Evolutionary conservation across 805 yeast genomes (phyloP).

Genomic region (Candida dendrica): DNA sequence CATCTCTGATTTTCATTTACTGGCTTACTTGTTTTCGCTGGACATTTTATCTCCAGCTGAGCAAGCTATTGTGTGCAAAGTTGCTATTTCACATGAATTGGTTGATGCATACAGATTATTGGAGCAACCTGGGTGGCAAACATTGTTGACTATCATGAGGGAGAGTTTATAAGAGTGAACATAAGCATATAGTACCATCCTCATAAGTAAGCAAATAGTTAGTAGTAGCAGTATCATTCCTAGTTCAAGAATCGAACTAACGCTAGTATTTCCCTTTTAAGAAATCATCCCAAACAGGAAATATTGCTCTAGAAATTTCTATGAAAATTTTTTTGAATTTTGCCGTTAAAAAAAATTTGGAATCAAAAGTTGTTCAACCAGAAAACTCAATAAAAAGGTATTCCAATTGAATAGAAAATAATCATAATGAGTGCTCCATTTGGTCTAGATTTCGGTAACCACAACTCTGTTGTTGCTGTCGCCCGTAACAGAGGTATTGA

Average conservation of each 20-base stretch:
- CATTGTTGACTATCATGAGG: conserved; percentile 50
- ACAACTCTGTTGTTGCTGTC: conserved; percentile 88
- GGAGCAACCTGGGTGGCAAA: conserved; percentile 75
- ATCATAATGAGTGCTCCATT: conserved; percentile 79
- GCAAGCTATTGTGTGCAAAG: conserved; percentile 37
- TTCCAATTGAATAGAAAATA: not conserved
- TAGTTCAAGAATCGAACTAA: not conserved
- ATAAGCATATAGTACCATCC: no score
- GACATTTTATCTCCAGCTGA: conserved; percentile 56
- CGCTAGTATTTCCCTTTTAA: not conserved
- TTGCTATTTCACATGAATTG: conserved; percentile 34
- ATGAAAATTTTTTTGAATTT: not conserved
- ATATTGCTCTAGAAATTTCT: conserved; percentile 1
- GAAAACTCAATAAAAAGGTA: no score
- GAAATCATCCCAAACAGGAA: not conserved
- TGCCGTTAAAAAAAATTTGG: not conserved
- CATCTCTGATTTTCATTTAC: conserved; percentile 69
- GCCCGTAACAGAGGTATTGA: conserved; percentile 99
- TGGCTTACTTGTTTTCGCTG: conserved; percentile 48
- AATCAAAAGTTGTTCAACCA: not conserved
- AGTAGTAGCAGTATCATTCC: no score
- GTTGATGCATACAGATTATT: conserved; percentile 45
- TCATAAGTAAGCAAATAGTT: no score
- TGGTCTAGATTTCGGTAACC: conserved; percentile 97
- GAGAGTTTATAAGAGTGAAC: conserved; percentile 17